Evolutionary conservation across 805 yeast species (phyloP), one percentile per base, ranked within the genome.

Genomic region (Starmera dryadoides): DNA sequence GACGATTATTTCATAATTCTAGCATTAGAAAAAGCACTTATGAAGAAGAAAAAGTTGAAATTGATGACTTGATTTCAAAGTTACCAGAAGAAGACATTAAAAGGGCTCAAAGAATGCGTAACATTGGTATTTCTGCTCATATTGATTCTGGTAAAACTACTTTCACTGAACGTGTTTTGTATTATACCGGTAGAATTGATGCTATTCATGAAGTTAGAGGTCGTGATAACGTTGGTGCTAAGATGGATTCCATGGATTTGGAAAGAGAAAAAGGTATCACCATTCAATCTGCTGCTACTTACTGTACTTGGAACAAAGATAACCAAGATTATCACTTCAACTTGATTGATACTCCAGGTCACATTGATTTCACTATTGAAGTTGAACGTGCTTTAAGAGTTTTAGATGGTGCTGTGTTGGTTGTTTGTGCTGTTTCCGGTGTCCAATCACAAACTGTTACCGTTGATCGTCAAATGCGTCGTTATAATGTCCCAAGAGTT

Each of bases 261-360:
- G 98, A 93, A 66, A 80, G 98, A 60, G 98, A 93, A 64, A 93
- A 93, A 61, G 98, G 98, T 64, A 93, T 93, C 57, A 93, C 98
- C 37, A 93, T 93, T 59, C 98, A 93, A 66, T 87, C 96, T 44
- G 98, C 98, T 46, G 98, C 98, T 28, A 93, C 98, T 2, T 93
- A 86, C 68, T 91, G 98, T 70, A 81, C 94, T 36, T 93, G 98
- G 98, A 81, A 81, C 42, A 86, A 85, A 58, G 81, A 75, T 40
- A 61, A 67, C 34, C 62, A 70, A 45, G 71, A 73, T 45, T 91
- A 79, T 61, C 96, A 87, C 61, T 88, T 89, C 70, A 93, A 93
- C 62, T 73, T 93, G 63, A 93, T 93, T 62, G 98, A 93, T 64
- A 93, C 98, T 7, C 98, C 98, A 3, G 98, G 98, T 31, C 98